phyloP scores from a whole-genome alignment of 2,329 filamentous ascomycete species.

The Xylaria hypoxylon region DNA sequence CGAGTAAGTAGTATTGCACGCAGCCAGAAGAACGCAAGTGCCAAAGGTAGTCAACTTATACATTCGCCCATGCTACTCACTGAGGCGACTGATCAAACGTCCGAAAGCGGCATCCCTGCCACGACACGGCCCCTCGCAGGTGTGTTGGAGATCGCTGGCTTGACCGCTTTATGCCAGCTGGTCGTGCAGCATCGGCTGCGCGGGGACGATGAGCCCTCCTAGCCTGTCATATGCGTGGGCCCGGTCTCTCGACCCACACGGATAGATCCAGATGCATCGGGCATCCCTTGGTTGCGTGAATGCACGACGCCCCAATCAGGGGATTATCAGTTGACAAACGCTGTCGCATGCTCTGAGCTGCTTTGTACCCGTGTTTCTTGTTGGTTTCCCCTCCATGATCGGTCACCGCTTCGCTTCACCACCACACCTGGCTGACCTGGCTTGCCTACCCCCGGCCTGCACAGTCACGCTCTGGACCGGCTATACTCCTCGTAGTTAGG shows the following conservation, averaged over 20 bases:
- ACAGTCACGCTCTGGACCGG: conserved; percentile 5
- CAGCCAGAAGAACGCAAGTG: conserved; percentile 6
- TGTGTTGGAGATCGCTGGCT: conserved; percentile 30
- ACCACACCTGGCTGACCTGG: conserved; percentile 29
- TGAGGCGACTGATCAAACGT: conserved; percentile 26
- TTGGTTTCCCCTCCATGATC: conserved; percentile 21
- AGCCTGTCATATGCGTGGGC: conserved; percentile 35
- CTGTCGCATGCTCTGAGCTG: conserved; percentile 16
- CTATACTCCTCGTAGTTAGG: conserved; percentile 34
- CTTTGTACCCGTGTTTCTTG: conserved; percentile 12
- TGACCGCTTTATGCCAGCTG: conserved; percentile 42
- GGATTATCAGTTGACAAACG: conserved; percentile 22
- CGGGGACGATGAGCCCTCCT: conserved; percentile 29
- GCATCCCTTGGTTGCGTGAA: conserved; percentile 35
- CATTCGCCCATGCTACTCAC: conserved; percentile 13
- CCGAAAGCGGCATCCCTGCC: conserved; percentile 37
- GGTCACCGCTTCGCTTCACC: conserved; percentile 38
- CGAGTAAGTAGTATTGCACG: conserved; percentile 19
- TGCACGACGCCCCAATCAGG: conserved; percentile 33
- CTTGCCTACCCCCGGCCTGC: conserved; percentile 8
- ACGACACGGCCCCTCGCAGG: conserved; percentile 35
- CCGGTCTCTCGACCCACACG: conserved; percentile 38
- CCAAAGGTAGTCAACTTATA: conserved; percentile 37
- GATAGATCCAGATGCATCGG: conserved; percentile 38
- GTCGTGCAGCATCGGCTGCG: conserved; percentile 42